Base-by-base conservation (phyloP, 2,329 filamentous ascomycete species). In the Phialophora tarda region DNA sequence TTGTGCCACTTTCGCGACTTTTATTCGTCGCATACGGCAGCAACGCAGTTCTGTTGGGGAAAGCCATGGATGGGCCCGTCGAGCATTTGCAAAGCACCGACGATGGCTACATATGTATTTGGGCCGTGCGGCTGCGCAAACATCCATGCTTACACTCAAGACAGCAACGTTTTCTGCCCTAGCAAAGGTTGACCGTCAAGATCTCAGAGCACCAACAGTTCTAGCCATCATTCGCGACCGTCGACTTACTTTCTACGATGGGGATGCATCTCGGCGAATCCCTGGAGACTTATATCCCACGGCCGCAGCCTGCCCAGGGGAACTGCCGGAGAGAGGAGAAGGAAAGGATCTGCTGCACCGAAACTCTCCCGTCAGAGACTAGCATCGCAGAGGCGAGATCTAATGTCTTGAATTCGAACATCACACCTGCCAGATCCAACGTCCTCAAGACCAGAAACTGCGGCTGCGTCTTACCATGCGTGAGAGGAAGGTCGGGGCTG, bases 401-500 rank as follows among this genome's bases (percentile, higher is more conserved):
- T 4, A 41, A 14, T 17, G 34, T 41, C 34, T 14, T 41, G 14
- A 69, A 69, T 0, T 17, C 14, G 2, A 17, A 14, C 34, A 6
- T 5, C 12, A 17, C 34, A 5, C 12, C 17, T 14, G 12, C 4
- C 17, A n/a, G 17, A 8, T 7, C 5, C 14, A 44, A n/a, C 2
- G 38, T 44, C 38, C 38, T 44, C 38, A 69, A 69, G 59, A 65
- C 64, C 14, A 66, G 67, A 53, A 69, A 69, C 47, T 69, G 67
- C 32, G 64, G 67, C 17, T 67, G 67, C 58, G 67, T 69, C 12
- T 58, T 64, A 14, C 62, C 57, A n/a, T 69, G 67, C 63, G 61
- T 63, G 11, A 53, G 67, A 53, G 61, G 67, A 32, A 66, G 64
- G 67, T 65, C 8, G 21, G 63, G 14, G 32, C 48, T 34, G 21